Percentiles rank a stretch among this genome's conserved stretches.
phyloP scores from a whole-genome alignment of 345 rosid genomes.

The Salix exigua region DNA sequence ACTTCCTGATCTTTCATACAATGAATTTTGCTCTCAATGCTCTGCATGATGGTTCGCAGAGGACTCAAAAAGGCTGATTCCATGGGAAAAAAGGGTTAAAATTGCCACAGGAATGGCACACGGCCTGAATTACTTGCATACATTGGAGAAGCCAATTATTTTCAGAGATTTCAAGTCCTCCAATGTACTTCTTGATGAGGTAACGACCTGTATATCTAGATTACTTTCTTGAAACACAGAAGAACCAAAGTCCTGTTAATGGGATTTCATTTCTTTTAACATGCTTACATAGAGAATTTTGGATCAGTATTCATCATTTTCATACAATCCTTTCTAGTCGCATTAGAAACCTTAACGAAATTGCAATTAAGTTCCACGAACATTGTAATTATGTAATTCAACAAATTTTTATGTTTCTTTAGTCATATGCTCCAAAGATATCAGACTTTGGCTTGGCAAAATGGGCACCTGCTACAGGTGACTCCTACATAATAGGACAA shows the following conservation, averaged over 20 bases:
- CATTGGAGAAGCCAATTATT: background rate
- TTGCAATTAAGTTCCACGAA: too few species aligned
- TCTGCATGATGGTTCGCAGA: background rate
- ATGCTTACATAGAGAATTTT: too few species aligned
- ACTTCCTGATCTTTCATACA: too few species aligned
- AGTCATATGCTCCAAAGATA: conserved; percentile 13
- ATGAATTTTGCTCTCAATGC: too few species aligned
- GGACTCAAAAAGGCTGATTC: background rate
- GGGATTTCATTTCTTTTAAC: too few species aligned
- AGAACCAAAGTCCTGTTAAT: too few species aligned
- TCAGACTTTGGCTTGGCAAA: conserved; percentile 19
- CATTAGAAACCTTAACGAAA: too few species aligned
- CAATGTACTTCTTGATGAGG: conserved; percentile 11
- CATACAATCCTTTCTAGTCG: too few species aligned
- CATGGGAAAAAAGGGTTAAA: conserved; percentile 4
- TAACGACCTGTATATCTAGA: background rate
- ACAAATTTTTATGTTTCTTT: background rate
- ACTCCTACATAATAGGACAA: background rate
- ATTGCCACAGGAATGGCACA: conserved; percentile 7
- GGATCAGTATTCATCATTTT: too few species aligned
- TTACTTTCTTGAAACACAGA: too few species aligned
- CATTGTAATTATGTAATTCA: too few species aligned
- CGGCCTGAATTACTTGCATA: conserved; percentile 1
- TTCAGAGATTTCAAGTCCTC: conserved; percentile 18
- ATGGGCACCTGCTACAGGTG: background rate